phyloP scores from a whole-genome alignment of 352 stramenopile species.

The Globisporangium nagaii region DNA sequence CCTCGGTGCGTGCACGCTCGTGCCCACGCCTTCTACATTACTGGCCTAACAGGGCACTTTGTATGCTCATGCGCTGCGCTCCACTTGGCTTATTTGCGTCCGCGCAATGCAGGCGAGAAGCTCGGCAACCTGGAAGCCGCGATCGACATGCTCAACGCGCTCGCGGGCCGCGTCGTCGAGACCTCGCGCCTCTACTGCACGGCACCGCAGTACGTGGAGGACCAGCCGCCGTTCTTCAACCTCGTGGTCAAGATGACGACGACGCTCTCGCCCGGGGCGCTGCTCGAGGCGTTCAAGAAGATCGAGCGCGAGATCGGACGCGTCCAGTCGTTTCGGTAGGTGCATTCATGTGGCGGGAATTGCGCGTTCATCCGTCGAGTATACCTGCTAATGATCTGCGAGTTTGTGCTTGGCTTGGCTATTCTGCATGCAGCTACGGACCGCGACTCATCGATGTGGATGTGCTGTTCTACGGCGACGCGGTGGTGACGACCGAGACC shows the following conservation, averaged over 20 bases:
- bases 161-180: conserved; percentile 41
- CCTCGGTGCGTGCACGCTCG: conserved; percentile 32
- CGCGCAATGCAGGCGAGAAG: conserved; percentile 45
- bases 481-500: conserved; percentile 62
- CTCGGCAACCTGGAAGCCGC: conserved; percentile 60
- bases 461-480: conserved; percentile 90
- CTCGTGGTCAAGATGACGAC: conserved; percentile 88
- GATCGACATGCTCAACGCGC: conserved; percentile 39
- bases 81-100: neutral
- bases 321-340: conserved; percentile 47
- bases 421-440: conserved; percentile 65
- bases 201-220: conserved; percentile 91
- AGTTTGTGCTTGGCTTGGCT: neutral
- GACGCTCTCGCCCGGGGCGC: conserved; percentile 51
- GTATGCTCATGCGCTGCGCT: neutral
- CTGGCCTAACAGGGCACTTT: neutral
- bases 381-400: neutral
- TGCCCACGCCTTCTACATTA: neutral
- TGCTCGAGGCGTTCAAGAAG: conserved; percentile 85
- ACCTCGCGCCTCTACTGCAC: conserved; percentile 94
- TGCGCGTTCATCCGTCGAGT: too few relatives aligned
- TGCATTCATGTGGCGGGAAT: too few relatives aligned
- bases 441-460: conserved; percentile 94
- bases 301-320: conserved; percentile 89
- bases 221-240: conserved; percentile 96